Evolutionary conservation across 1,139 yeast genomes (phyloP), one percentile per base, ranked within the genome.

Genomic region (Magnusiomyces ingens): DNA sequence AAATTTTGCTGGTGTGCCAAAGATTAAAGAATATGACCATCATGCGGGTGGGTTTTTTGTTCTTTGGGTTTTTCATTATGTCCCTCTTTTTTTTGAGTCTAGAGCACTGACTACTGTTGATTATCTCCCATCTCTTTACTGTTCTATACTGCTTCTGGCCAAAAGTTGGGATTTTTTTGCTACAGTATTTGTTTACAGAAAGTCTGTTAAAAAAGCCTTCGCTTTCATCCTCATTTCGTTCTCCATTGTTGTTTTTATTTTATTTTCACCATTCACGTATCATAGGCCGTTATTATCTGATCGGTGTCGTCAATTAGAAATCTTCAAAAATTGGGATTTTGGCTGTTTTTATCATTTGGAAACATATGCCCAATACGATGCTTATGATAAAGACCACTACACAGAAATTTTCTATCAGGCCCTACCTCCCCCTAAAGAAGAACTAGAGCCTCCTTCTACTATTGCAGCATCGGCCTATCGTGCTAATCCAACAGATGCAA

Each of bases 111-210:
- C 57, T 11, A n/a, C 13, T 11, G 36, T 22, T 11, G 64, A 60
- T 22, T 65, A 65, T 48, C 55, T 63, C 12, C 66, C 67, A 13
- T 59, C 64, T 2, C 51, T 63, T 32, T 65, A 64, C 55, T 59
- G 62, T 40, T 55, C 64, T 4, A 58, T 64, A 12, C 55, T 65
- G 13, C 54, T 57, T 13, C 54, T 57, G 1, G 60, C 55, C 6
- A 51, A 55, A 19, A 47, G 51, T 44, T 53, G 56, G 51, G 62
- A 60, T 42, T 56, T 52, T 44, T 15, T 52, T 3, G 32, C 50
- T n/a, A 37, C 37, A n/a, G 11, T 43, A 41, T 19, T 48, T 8
- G 15, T 53, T 17, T 22, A 49, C n/a, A 50, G 40, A 2, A 35
- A 48, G 18, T 37, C 26, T 13, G n/a, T 51, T 3, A 41, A 13